Evolutionary conservation across 2,329 filamentous ascomycete species (phyloP), one percentile per base, ranked within the genome.

Genomic region (Colletotrichum godetiae): DNA sequence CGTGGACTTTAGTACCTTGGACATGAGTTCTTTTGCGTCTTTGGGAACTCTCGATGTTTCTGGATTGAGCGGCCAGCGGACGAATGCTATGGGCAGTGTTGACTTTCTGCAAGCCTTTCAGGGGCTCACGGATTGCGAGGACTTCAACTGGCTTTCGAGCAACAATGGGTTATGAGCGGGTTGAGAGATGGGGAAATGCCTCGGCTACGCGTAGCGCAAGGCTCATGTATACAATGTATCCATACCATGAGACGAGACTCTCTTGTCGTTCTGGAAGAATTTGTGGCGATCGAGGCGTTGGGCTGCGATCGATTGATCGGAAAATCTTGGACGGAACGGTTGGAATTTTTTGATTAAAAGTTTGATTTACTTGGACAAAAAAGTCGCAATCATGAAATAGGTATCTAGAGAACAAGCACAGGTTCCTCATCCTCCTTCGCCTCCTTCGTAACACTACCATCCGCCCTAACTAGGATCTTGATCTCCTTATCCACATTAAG

Each of bases 401-500:
- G 7, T n/a, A 35, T 19, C 31, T 29, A 61, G 5, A 56, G 27
- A 6, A 49, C 58, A 0, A 59, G 5, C 8, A 42, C 37, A 10
- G n/a, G 13, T 15, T 42, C 13, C 15, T 63, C 62, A 6, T 71
- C 65, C 35, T 29, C 29, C 22, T 52, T 68, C 13, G 65, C 4
- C 7, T 58, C 52, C 31, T 63, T 72, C 5, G 57, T 58, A 2
- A 19, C 13, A 13, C 37, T 52, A 0, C 65, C 52, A 4, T 68
- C 27, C 35, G 49, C 49, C 65, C 27, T 57, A 0, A 72, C 35
- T 0, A 58, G 22, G 1, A n/a, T 19, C 37, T 72, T 63, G 1
- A 72, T 68, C 19, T 63, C 65, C 10, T 33, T 68, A 3, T 72
- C 49, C 1, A 62, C 58, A 8, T 22, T 42, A 0, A 86, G 78